Evolutionary conservation across 129 eudicot species (phyloP).

Genomic region (Arctium minus): DNA sequence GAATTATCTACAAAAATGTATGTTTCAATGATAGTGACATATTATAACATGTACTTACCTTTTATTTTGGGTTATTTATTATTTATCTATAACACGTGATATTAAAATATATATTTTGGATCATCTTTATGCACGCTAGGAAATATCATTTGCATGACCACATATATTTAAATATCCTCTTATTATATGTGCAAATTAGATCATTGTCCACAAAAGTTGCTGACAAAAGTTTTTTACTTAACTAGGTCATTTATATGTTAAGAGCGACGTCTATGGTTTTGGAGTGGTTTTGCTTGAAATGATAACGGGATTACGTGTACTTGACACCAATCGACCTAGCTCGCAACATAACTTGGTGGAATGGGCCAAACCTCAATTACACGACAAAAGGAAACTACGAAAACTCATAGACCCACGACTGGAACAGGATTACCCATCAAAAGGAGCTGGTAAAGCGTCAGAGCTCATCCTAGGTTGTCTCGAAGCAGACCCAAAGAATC

Average conservation of each 20-base stretch:
- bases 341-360: slow-evolving; percentile 65
- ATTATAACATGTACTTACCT: not conserved
- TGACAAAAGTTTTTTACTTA: not conserved
- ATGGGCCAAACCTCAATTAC: slow-evolving; percentile 59
- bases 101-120: not conserved
- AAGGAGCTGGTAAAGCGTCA: slow-evolving; percentile 36
- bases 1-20: not conserved
- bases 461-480: slow-evolving; percentile 61
- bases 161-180: not conserved
- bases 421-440: slow-evolving; percentile 49
- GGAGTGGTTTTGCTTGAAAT: slow-evolving; percentile 78
- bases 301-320: slow-evolving; percentile 64
- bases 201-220: not conserved
- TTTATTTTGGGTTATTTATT: not conserved
- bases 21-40: slow-evolving; percentile 3
- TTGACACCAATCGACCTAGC: slow-evolving; percentile 57
- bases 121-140: not conserved
- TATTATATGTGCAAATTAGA: not conserved
- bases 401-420: slow-evolving; percentile 65
- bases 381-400: slow-evolving; percentile 42
- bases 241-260: slow-evolving; percentile 80
- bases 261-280: slow-evolving; percentile 82
- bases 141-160: not conserved
- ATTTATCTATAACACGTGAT: no score
- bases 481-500: slow-evolving; percentile 57